A percentile compares a stretch with the other conserved stretches of the same genome.
Conservation (phyloP, 495 filamentous ascomycete genomes). For the Penicillium crystallinum region DNA sequence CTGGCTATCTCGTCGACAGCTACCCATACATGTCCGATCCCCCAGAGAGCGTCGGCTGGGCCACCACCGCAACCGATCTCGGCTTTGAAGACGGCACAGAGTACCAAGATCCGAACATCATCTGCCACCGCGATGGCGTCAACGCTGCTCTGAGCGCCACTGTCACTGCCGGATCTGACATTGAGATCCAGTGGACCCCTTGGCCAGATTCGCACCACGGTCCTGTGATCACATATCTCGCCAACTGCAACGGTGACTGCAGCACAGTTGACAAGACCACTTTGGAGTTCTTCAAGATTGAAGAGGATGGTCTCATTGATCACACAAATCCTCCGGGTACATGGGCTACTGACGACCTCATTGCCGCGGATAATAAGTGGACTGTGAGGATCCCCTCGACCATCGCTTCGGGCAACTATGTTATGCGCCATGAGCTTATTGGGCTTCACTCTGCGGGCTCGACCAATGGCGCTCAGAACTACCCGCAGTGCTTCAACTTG, state of each 20-base stretch:
- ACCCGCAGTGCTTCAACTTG: constrained; percentile 71
- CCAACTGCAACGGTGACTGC: constrained; percentile 63
- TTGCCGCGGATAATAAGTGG: constrained; percentile 58
- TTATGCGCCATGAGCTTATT: constrained; percentile 74
- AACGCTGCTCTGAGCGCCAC: constrained; percentile 48
- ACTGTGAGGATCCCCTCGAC: constrained; percentile 58
- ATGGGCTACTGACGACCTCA: constrained; percentile 63
- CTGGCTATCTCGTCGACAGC: constrained; percentile 30
- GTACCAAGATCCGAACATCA: constrained; percentile 53
- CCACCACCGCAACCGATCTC: constrained; percentile 50
- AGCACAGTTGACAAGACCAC: constrained; percentile 54
- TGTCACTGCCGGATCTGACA: constrained; percentile 47
- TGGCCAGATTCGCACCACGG: constrained; percentile 68
- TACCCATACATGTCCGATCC: constrained; percentile 35
- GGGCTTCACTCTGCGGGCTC: constrained; percentile 57
- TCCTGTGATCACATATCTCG: constrained; percentile 70
- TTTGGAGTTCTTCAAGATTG: constrained; percentile 74
- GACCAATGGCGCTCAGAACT: constrained; percentile 62
- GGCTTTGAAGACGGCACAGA: constrained; percentile 51
- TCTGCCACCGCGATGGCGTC: constrained; percentile 58
- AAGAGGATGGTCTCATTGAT: constrained; percentile 53
- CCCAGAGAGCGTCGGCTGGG: constrained; percentile 52
- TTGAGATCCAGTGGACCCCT: constrained; percentile 57
- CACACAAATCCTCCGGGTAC: constrained; percentile 42
- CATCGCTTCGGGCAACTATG: constrained; percentile 63